Conservation (phyloP, 371 early-diverging fungal genomes). For the Mortierella sp. region DNA sequence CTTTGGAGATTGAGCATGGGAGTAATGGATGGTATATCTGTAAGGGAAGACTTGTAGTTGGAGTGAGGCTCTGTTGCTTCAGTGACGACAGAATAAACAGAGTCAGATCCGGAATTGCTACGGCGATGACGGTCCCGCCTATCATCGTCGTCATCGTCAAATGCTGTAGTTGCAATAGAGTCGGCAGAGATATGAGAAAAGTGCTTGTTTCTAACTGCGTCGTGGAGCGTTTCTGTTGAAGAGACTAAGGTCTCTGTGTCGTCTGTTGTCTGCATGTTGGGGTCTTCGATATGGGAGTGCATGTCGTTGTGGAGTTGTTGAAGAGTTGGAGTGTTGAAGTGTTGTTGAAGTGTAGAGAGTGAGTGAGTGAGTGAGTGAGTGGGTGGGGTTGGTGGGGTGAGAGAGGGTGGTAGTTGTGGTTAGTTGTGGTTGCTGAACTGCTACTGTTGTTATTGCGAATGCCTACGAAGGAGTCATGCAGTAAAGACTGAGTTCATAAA, state of each 20-base stretch:
- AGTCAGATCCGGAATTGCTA: conserved; percentile 35
- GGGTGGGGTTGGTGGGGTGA: conserved; percentile 4
- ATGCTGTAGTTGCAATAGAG: conserved; percentile 38
- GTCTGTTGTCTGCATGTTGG: conserved; percentile 10
- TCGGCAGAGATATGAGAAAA: conserved; percentile 50
- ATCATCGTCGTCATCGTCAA: conserved; percentile 38
- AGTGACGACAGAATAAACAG: conserved; percentile 42
- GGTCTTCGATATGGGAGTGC: conserved; percentile 26
- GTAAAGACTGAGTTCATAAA: background rate
- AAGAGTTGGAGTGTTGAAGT: background rate
- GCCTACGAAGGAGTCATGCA: background rate
- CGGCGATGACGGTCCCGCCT: conserved; percentile 39
- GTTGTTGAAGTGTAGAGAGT: too few species aligned
- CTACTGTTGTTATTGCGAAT: too few species aligned
- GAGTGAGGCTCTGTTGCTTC: conserved; percentile 41
- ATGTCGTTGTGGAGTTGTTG: conserved; percentile 7
- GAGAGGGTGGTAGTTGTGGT: background rate
- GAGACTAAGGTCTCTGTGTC: conserved; percentile 32
- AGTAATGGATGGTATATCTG: background rate
- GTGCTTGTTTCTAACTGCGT: conserved; percentile 29
- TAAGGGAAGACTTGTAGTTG: conserved; percentile 14
- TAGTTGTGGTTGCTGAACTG: background rate
- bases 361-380: too few species aligned
- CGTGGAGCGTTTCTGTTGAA: conserved; percentile 2
- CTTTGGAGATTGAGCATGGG: conserved; percentile 14